phyloP scores from a whole-genome alignment of 495 filamentous ascomycete genomes.

The Annulohypoxylon maeteangense region DNA sequence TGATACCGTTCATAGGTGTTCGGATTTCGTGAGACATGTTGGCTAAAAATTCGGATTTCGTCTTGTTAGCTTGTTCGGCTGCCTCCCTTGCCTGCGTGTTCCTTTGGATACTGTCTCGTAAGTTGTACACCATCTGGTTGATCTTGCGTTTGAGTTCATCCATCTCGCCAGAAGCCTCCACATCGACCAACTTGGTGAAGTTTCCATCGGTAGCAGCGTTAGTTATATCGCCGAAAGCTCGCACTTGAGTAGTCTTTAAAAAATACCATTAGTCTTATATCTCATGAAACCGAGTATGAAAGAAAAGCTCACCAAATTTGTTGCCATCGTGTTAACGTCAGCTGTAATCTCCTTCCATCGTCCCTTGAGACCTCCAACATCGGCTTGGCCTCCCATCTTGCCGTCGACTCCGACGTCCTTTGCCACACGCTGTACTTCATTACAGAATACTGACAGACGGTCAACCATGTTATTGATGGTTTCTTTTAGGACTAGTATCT shows the following conservation, averaged over 20 bases:
- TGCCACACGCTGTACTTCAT: constrained; percentile 94
- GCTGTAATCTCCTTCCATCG: constrained; percentile 99
- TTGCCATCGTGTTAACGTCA: constrained; percentile 98
- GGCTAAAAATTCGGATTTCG: constrained; percentile 97
- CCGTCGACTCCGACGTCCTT: constrained; percentile 98
- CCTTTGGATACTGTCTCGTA: constrained; percentile 95
- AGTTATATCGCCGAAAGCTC: constrained; percentile 97
- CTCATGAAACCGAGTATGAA: background rate
- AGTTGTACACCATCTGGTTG: constrained; percentile 97
- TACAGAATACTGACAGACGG: constrained; percentile 94
- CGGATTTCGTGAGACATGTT: constrained; percentile 99
- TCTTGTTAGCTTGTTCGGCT: constrained; percentile 96
- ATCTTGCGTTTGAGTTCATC: constrained; percentile 99
- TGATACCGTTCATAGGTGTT: constrained; percentile 90
- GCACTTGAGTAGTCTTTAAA: constrained; percentile 85
- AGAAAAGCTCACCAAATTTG: constrained; percentile 71
- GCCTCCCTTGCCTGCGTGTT: constrained; percentile 98
- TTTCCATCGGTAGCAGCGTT: constrained; percentile 96
- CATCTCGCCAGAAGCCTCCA: constrained; percentile 98
- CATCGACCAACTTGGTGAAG: constrained; percentile 96
- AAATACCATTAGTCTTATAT: constrained; percentile 15
- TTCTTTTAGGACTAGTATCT: constrained; percentile 92
- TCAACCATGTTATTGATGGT: constrained; percentile 99
- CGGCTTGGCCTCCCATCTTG: constrained; percentile 98
- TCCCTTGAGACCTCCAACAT: constrained; percentile 91